phyloP scores from a whole-genome alignment of 31 red algal genomes.

The Porphyra umbilicalis region DNA sequence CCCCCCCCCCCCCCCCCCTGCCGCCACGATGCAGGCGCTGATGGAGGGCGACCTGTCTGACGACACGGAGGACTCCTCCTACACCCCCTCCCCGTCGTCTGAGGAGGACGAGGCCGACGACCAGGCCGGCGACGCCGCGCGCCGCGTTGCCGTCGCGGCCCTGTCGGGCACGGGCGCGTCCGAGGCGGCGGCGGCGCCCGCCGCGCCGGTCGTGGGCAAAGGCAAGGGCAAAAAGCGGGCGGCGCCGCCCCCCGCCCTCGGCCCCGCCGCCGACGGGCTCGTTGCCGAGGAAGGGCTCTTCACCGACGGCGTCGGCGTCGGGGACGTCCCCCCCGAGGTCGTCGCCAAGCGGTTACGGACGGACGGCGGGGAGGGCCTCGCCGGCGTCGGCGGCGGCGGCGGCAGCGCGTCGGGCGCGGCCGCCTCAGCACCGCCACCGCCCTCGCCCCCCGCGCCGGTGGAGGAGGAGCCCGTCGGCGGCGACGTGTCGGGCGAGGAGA shows the following conservation, averaged over 20 bases:
- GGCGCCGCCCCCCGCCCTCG: neutral
- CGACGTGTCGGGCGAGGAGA: neutral
- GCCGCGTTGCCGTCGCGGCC: neutral
- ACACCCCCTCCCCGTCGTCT: neutral
- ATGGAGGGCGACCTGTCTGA: neutral
- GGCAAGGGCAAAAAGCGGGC: neutral
- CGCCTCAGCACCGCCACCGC: neutral
- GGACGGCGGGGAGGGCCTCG: neutral
- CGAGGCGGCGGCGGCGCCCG: neutral
- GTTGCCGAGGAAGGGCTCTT: neutral
- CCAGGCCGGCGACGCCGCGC: neutral
- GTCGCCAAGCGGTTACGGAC: neutral
- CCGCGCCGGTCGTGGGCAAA: neutral
- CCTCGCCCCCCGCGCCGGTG: neutral
- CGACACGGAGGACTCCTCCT: neutral
- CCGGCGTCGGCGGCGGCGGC: neutral
- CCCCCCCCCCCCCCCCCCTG: neutral
- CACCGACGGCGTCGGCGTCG: neutral
- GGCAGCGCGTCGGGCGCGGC: neutral
- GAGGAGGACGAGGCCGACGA: neutral
- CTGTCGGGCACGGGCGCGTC: neutral
- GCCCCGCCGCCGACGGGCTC: neutral
- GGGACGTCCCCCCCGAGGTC: neutral
- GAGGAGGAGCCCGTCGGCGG: neutral
- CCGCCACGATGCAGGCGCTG: neutral